Base-by-base conservation (phyloP, 164 flowering plant genomes). In the Magnolia officinalis region DNA sequence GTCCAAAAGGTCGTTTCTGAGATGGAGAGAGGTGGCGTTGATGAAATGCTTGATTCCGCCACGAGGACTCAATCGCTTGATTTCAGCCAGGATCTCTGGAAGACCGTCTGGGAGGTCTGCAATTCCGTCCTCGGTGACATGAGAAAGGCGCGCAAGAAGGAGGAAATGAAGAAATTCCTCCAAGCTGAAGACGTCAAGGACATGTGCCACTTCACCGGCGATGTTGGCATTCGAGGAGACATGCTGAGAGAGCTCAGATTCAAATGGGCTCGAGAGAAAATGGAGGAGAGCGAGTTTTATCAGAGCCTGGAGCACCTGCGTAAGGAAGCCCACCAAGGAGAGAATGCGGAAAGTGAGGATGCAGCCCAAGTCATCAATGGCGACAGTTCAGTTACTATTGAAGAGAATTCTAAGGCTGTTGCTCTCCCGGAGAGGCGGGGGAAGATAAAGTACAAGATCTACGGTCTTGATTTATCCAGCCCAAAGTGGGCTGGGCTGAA, bases 381-480 rank as follows among this genome's bases (percentile, higher is more conserved):
- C 37, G 77, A 80, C 67, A 77, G 63, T 2, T 50, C 70, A 3
- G 76, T 20, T 52, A 78, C 72, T 61, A 26, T 71, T 51, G 72
- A 89, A 63, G 87, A 78, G 74, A 74, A 84, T 58, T 10, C 59
- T 16, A 81, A 74, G 67, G 83, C 74, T 61, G 71, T 84, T 24
- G 65, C 86, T 2, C 86, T 96, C 74, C 97, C 98, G 0, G 86
- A 86, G 84, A 87, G 99, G 74, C 85, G 78, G 51, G 98, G 98
- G 82, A 90, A 89, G 88, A 84, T 91, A 18, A 88, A 83, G 83
- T 94, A 91, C 82, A 92, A 86, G 87, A 88, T 94, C 68, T 91
- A 94, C 80, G 98, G 99, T n/a, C 89, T 96, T 77, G 98, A 94
- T 83, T 84, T 94, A 31, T 96, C 99, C 9, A 89, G 85, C 18